Base-by-base conservation (phyloP, 345 rosid species). In the Diplotaxis tenuifolia region DNA sequence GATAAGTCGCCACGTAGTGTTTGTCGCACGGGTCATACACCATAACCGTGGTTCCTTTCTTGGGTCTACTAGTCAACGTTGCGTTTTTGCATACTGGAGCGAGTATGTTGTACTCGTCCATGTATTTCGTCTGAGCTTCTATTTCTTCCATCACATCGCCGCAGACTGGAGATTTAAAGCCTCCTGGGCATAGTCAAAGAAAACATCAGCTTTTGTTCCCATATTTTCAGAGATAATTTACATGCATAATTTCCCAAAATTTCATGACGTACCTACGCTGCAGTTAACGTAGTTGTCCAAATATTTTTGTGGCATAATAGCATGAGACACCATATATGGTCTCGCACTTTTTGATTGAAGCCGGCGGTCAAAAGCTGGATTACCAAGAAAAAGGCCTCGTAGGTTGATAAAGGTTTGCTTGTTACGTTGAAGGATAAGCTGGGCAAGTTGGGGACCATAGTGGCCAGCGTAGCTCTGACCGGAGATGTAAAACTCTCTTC, bases 31-130 rank as follows among this genome's bases (percentile, higher is more conserved):
- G 93, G 22, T 93, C 93, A 50, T 77, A 80, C 8, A 65, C 45
- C 68, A 6, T 57, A 67, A 85, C 74, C 74, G 79, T 84, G 90
- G 50, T 82, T 78, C 7, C 83, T 86, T 52, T 38, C 72, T 76
- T 89, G 84, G 52, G 87, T 87, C 58, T 82, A 4, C 0, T 67
- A 0, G 55, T 68, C 29, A 60, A 23, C 3, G 68, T 59, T 2
- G 50, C 1, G 54, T 80, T 84, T 72, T 76, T 82, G 73, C 97
- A 93, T 3, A 81, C 80, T 1, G 86, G 82, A 12, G 92, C 87
- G 64, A 86, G 86, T 12, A 91, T 88, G 77, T 89, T 93, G 80
- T 88, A 89, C 58, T 67, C 81, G 61, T 91, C 87, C 65, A 89
- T 83, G 72, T 83, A 5, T 0, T 21, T 1, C 19, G 1, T 20